phyloP scores from a whole-genome alignment of 345 rosid species.

The Salix udensis region DNA sequence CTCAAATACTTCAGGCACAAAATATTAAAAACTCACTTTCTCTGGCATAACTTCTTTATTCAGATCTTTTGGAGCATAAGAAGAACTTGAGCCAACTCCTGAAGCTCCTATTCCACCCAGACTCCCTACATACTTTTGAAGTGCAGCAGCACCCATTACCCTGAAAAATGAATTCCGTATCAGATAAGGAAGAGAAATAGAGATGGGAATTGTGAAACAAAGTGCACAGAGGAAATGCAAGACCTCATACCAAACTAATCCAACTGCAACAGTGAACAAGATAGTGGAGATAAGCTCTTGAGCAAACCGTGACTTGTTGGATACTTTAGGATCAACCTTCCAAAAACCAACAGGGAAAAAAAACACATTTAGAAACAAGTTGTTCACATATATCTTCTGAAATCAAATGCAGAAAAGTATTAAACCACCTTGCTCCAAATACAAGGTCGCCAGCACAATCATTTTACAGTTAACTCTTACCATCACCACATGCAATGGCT shows the following conservation, averaged over 20 bases:
- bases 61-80: conserved; percentile 79
- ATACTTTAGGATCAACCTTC: conserved; percentile 82
- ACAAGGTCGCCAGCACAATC: neutral
- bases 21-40: conserved; percentile 47
- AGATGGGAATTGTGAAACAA: neutral
- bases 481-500: conserved; percentile 92
- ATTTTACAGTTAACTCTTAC: conserved; percentile 35
- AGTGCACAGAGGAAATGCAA: neutral
- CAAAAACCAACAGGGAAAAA: conserved; percentile 10
- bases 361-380: neutral
- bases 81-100: conserved; percentile 94
- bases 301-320: conserved; percentile 74
- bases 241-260: conserved; percentile 70
- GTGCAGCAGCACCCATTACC: conserved; percentile 94
- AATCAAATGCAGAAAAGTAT: neutral
- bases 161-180: conserved; percentile 38
- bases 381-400: neutral
- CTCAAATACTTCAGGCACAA: neutral
- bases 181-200: conserved; percentile 12
- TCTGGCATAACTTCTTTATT: conserved; percentile 95
- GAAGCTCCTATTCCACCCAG: conserved; percentile 97
- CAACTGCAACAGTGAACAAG: conserved; percentile 80
- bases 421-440: neutral
- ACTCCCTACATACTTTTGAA: conserved; percentile 89
- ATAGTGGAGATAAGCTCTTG: conserved; percentile 92